phyloP scores from a whole-genome alignment of 2,329 filamentous ascomycete genomes.

The Pseudogymnoascus sp. region DNA sequence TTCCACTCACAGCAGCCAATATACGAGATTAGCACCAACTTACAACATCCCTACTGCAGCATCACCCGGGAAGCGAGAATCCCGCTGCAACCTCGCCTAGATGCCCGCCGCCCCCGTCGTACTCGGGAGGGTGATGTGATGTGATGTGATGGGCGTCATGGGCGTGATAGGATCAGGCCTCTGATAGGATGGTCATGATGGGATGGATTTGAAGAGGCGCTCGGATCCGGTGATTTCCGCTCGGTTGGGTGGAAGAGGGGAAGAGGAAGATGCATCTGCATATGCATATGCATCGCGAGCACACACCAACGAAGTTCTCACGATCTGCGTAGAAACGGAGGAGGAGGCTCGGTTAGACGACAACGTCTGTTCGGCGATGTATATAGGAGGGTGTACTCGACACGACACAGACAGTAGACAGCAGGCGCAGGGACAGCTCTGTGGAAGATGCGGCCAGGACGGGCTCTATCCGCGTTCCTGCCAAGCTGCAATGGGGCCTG shows the following conservation, averaged over 20 bases:
- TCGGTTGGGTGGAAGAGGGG: background rate
- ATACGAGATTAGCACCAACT: background rate
- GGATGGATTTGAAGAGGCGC: background rate
- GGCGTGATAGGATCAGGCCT: background rate
- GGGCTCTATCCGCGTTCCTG: background rate
- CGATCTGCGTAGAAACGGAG: background rate
- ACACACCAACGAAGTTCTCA: background rate
- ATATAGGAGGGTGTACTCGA: background rate
- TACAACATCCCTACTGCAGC: background rate
- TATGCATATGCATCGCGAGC: background rate
- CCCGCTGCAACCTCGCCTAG: slow-evolving; percentile 4
- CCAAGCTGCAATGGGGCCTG: background rate
- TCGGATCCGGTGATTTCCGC: background rate
- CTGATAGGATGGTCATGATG: background rate
- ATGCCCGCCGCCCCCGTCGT: background rate
- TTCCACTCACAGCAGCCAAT: background rate
- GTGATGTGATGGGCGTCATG: background rate
- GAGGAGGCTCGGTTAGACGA: background rate
- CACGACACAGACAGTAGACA: background rate
- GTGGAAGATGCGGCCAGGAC: background rate
- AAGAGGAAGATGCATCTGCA: background rate
- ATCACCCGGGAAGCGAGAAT: background rate
- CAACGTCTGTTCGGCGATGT: background rate
- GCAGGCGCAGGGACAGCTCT: background rate
- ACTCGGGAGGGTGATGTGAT: background rate